These are phyloP conservation scores for Moniliophthora roreri DNA, from an alignment of 1,284 basidiomycete species.

Conservation along the genomic window DNA sequence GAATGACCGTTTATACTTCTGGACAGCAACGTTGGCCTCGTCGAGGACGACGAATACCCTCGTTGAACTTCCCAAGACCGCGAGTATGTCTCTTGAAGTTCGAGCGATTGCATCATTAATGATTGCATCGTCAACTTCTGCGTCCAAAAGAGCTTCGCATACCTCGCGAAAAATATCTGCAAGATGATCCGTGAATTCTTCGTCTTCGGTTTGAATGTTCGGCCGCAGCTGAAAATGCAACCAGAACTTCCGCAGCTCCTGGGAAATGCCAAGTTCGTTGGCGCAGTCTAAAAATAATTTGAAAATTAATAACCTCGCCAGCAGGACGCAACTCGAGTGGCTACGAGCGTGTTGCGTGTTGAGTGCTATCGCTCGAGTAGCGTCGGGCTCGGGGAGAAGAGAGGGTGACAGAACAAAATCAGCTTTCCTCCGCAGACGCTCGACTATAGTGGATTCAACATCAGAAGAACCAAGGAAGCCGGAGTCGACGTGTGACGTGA, in stretches of 20 bases:
- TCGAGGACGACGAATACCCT: neutral
- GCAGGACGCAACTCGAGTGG: no score
- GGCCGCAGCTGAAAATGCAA: no score
- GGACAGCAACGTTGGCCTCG: neutral
- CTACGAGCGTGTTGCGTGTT: neutral
- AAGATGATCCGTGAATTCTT: neutral
- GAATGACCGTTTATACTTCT: neutral
- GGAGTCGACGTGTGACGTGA: conserved; percentile 3
- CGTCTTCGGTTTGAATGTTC: no score
- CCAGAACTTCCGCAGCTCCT: no score
- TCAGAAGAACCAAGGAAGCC: neutral
- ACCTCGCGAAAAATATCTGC: neutral
- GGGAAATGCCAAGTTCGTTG: no score
- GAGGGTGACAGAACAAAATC: neutral
- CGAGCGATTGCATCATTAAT: neutral
- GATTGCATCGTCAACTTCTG: neutral
- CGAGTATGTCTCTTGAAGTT: neutral
- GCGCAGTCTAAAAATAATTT: no score
- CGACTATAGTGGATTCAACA: neutral
- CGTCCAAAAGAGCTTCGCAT: neutral
- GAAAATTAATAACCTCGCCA: no score
- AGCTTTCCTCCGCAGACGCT: neutral
- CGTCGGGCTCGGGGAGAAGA: neutral
- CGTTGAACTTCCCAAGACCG: neutral
- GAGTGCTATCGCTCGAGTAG: neutral